Percentiles rank a stretch among this genome's conserved stretches.
These are phyloP conservation scores for Parastagonospora avenae DNA, from an alignment of 2,329 filamentous ascomycete genomes.

Conservation along the genomic window DNA sequence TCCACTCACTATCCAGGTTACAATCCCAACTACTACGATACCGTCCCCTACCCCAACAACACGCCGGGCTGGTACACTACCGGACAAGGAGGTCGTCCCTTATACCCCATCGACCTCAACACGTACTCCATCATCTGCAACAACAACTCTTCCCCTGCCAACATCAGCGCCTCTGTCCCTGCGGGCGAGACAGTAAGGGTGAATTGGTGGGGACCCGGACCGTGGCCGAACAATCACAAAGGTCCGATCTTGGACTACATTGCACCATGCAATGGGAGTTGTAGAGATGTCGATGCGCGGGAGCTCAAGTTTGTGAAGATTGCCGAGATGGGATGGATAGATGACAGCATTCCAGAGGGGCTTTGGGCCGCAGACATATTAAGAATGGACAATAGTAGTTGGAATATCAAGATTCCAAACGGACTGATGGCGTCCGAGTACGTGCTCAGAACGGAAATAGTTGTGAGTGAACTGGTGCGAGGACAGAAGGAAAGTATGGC, in stretches of 20 bases:
- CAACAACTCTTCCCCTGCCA: constrained; percentile 25
- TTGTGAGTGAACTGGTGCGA: constrained; percentile 21
- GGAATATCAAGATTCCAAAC: constrained; percentile 46
- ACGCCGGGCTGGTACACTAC: constrained; percentile 26
- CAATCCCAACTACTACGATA: constrained; percentile 19
- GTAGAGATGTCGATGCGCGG: constrained; percentile 25
- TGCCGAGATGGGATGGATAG: constrained; percentile 24
- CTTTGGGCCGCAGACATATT: constrained; percentile 47
- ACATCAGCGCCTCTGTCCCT: constrained; percentile 27
- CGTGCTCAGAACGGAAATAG: constrained; percentile 49
- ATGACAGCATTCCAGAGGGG: constrained; percentile 31
- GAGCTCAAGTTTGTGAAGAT: constrained; percentile 37
- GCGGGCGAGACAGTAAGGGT: constrained; percentile 13
- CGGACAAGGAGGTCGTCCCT: constrained; percentile 31
- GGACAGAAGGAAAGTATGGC: background rate
- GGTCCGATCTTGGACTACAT: constrained; percentile 41
- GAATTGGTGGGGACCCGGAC: constrained; percentile 35
- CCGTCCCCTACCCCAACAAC: constrained; percentile 11
- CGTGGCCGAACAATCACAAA: constrained; percentile 30
- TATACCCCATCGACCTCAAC: constrained; percentile 23
- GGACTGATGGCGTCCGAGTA: constrained; percentile 51
- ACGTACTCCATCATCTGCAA: constrained; percentile 34
- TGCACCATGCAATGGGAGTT: constrained; percentile 26
- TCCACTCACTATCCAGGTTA: constrained; percentile 19
- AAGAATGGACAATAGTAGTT: constrained; percentile 43